These are phyloP conservation scores for Sclerotinia trifoliorum DNA, from an alignment of 2,329 filamentous ascomycete species.

Conservation along the genomic window DNA sequence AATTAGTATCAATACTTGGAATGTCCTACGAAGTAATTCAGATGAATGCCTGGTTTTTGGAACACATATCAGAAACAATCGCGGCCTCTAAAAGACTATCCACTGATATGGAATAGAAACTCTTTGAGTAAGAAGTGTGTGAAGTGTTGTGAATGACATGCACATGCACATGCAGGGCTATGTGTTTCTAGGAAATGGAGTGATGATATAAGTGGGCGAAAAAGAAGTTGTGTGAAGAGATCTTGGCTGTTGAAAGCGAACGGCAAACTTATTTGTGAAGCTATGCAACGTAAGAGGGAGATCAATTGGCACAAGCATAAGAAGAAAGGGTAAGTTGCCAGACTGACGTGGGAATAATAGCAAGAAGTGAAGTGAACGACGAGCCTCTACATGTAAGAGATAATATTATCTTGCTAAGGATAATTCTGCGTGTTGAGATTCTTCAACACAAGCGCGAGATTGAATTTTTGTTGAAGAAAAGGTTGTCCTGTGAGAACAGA, in stretches of 20 bases:
- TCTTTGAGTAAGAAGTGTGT: not conserved
- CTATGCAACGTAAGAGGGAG: too few relatives aligned
- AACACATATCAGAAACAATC: not conserved
- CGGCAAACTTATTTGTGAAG: not conserved
- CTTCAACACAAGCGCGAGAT: not conserved
- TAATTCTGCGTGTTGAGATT: not conserved
- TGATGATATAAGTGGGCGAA: not conserved
- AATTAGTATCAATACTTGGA: not conserved
- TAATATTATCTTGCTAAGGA: not conserved
- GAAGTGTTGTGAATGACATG: not conserved
- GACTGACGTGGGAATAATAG: not conserved
- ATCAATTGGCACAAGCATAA: not conserved
- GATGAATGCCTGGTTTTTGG: not conserved
- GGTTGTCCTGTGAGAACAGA: not conserved
- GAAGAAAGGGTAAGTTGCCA: not conserved
- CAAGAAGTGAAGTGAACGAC: not conserved
- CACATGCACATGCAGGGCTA: too few relatives aligned
- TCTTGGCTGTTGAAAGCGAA: rapidly evolving
- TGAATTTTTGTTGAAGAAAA: not conserved
- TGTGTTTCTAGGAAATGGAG: not conserved
- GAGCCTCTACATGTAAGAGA: not conserved
- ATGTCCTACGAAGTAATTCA: not conserved
- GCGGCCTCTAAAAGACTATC: not conserved
- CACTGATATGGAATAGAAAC: not conserved
- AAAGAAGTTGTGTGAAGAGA: too few relatives aligned